Base-by-base conservation (phyloP, 352 stramenopile species). In the Pilasporangium apinafurcum region DNA sequence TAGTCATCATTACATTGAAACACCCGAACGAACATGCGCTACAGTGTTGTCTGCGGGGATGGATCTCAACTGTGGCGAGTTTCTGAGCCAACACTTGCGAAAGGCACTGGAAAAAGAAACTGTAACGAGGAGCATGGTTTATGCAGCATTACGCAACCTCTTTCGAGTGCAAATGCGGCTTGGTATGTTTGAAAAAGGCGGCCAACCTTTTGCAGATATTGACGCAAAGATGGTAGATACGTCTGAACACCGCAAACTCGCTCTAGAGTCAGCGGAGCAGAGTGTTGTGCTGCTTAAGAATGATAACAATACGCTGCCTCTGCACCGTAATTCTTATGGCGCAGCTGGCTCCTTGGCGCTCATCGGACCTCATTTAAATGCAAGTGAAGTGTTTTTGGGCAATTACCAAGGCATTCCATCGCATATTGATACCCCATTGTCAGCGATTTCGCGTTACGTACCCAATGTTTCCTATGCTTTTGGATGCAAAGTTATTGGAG, bases 261-360 rank as follows among this genome's bases (percentile, higher is more conserved):
- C 83, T 2, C 44, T 85, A 5, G 74, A 91, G 38, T 81, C 79
- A 2, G 69, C 78, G 16, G 53, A 39, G 0, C 80, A 96, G 37
- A 77, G 68, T 21, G 61, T 97, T 20, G 86, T 97, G 20, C 46
- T 98, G 9, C 66, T 98, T 9, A 95, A 97, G 59, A 98, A 98
- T 58, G 53, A 76, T 3, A 41, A 54, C 13, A 49, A 44, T 0
- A 35, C 59, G n/a, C 57, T 96, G 6, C 87, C 86, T n/a, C 33
- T 96, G 17, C 34, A 51, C 1, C 12, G 37, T 0, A 40, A 33
- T 21, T 14, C 21, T 8, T 80, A 68, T 27, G 30, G 40, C 18
- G 28, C 14, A 12, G 34, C 41, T 12, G n/a, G n/a, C n/a, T 52
- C 53, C 9, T 48, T 95, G 18, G 82, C 70, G 17, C 35, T 96